These are phyloP conservation scores for Syzygium jambos DNA, from an alignment of 345 rosid genomes.

Conservation along the genomic window DNA sequence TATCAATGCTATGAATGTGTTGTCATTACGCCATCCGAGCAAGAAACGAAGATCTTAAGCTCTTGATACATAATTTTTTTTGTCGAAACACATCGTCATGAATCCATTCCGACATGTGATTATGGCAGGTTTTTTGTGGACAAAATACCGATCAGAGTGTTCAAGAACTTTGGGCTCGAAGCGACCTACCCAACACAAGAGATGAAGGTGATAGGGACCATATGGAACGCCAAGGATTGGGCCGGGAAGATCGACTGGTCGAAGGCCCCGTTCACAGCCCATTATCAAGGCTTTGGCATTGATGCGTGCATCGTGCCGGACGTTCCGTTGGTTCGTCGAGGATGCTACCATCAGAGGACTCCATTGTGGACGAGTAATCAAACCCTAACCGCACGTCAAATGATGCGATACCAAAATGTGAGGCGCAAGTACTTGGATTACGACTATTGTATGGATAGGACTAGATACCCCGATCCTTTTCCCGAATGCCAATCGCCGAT, in stretches of 20 bases:
- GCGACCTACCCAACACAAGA: constrained; percentile 15
- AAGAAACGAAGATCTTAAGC: neutral
- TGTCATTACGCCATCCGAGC: neutral
- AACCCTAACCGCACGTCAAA: constrained; percentile 10
- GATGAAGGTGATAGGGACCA: constrained; percentile 15
- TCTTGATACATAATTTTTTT: neutral
- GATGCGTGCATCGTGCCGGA: constrained; percentile 1
- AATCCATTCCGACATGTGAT: neutral
- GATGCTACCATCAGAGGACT: neutral
- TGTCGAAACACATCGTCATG: neutral
- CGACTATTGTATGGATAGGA: constrained; percentile 15
- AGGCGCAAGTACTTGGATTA: constrained; percentile 18
- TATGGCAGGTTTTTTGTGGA: constrained; percentile 25
- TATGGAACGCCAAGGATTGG: constrained; percentile 5
- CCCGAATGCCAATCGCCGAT: neutral
- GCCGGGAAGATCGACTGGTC: constrained; percentile 1
- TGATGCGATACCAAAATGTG: constrained; percentile 1
- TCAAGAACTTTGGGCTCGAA: constrained; percentile 5
- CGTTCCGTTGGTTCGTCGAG: neutral
- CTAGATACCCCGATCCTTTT: neutral
- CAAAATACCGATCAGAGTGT: constrained; percentile 24
- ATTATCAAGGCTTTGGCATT: constrained; percentile 15
- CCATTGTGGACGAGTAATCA: neutral
- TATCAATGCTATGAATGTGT: neutral
- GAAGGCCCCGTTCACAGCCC: constrained; percentile 26